phyloP scores from a whole-genome alignment of 352 stramenopile species.

The Globisporangium viniferum region DNA sequence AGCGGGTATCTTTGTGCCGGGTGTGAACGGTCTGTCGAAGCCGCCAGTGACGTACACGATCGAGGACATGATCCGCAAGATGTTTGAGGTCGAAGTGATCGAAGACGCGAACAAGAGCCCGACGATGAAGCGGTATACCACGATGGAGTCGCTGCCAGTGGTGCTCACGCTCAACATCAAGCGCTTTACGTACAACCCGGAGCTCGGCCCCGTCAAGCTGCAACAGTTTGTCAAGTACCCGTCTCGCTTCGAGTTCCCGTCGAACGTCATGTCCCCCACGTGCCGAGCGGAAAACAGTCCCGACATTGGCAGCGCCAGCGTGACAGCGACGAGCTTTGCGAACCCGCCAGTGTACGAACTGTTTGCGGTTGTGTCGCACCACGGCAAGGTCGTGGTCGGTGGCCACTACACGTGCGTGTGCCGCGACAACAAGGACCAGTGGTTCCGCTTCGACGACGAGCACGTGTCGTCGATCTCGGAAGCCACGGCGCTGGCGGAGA shows the following conservation, averaged over 20 bases:
- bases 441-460: constrained; percentile 83
- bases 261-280: constrained; percentile 56
- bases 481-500: constrained; percentile 62
- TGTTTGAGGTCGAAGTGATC: constrained; percentile 75
- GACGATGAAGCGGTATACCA: constrained; percentile 71
- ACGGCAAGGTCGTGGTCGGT: constrained; percentile 76
- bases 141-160: constrained; percentile 68
- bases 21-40: constrained; percentile 37
- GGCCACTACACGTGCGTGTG: constrained; percentile 84
- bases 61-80: constrained; percentile 71
- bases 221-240: constrained; percentile 86
- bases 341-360: constrained; percentile 69
- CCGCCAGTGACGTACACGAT: constrained; percentile 43
- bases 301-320: constrained; percentile 10
- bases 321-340: constrained; percentile 26
- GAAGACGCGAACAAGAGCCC: constrained; percentile 44
- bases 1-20: constrained; percentile 23
- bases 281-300: constrained; percentile 53
- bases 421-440: constrained; percentile 87
- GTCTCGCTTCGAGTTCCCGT: constrained; percentile 63
- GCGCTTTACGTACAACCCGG: constrained; percentile 81
- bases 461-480: constrained; percentile 76
- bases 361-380: constrained; percentile 80
- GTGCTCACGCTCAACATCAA: constrained; percentile 84
- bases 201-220: constrained; percentile 74